Base-by-base conservation (phyloP, 768 basidiomycete genomes). In the Dendrothele bispora region DNA sequence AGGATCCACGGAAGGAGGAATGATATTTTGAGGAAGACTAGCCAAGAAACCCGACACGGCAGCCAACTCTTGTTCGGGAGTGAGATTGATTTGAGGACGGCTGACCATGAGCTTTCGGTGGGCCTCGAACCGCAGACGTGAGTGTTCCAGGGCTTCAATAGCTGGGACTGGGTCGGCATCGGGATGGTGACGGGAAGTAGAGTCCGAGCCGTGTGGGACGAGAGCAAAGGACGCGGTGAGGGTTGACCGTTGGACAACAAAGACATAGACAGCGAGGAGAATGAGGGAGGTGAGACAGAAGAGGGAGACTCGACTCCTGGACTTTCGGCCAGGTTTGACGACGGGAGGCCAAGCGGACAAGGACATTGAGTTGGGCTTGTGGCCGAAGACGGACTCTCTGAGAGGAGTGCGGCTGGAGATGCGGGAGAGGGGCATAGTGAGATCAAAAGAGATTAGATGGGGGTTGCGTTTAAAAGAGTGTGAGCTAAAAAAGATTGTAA, bases 11-110 rank as follows among this genome's bases (percentile, higher is more conserved):
- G 71, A 69, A 1, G 68, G 61, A 1, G 91, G 88, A 48, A 93
- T 80, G 47, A 84, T 74, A 64, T 91, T 91, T 63, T 86, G 81
- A 0, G 86, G 80, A 18, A 89, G 73, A 42, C 84, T 83, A 1
- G 82, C 81, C 34, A 91, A 71, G 65, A 91, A 91, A 48, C 79
- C 80, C 2, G 84, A 78, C 39, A 90, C 68, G 3, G 89, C 86
- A 2, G 86, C 87, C 17, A 91, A 77, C 59, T 91, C 89, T 59
- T 90, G 77, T 1, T 68, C 62, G 0, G 70, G 59, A 32, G 73
- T 67, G 49, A 91, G 75, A 12, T 61, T 43, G 32, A 88, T 57
- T 25, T 79, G 68, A 1, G 73, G 67, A 14, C 68, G 38, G 43
- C 61, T 55, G 50, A 34, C 53, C 30, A 53, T 62, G 15, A 20